phyloP scores from a whole-genome alignment of 345 rosid species.

The Lepidium africanum region DNA sequence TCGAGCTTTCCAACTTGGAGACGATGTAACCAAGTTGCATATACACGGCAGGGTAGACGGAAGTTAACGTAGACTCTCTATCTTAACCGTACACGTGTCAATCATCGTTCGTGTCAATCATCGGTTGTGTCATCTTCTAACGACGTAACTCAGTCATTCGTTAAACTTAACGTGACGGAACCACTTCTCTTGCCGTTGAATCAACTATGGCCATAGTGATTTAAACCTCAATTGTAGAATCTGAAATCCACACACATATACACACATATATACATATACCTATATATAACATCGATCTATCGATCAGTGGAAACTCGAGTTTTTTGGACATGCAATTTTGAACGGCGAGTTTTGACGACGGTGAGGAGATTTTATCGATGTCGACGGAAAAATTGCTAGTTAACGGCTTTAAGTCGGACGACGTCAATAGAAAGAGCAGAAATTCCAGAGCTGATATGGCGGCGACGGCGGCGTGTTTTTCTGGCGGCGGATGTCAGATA shows the following conservation, averaged over 20 bases:
- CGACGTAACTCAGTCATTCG: neutral
- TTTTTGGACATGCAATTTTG: slow-evolving; percentile 6
- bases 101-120: neutral
- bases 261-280: neutral
- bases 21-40: slow-evolving; percentile 15
- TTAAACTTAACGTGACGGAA: slow-evolving; percentile 25
- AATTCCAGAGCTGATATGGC: neutral
- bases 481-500: slow-evolving; percentile 21
- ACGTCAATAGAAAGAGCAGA: slow-evolving; percentile 19
- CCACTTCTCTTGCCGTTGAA: slow-evolving; percentile 14
- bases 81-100: slow-evolving; percentile 3
- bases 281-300: neutral
- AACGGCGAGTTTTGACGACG: slow-evolving; percentile 12
- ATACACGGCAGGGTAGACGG: slow-evolving; percentile 6
- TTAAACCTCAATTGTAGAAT: neutral
- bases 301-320: neutral
- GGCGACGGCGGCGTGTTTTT: neutral
- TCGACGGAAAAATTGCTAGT: slow-evolving; percentile 58
- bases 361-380: slow-evolving; percentile 19
- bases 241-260: neutral
- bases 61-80: neutral
- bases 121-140: slow-evolving; percentile 1
- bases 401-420: slow-evolving; percentile 21
- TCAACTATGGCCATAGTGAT: neutral
- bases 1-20: slow-evolving; percentile 1